A percentile compares a stretch with the other conserved stretches of the same genome.
phyloP scores from a whole-genome alignment of 2,329 filamentous ascomycete species.

The Phyllosticta paracitricarpa region DNA sequence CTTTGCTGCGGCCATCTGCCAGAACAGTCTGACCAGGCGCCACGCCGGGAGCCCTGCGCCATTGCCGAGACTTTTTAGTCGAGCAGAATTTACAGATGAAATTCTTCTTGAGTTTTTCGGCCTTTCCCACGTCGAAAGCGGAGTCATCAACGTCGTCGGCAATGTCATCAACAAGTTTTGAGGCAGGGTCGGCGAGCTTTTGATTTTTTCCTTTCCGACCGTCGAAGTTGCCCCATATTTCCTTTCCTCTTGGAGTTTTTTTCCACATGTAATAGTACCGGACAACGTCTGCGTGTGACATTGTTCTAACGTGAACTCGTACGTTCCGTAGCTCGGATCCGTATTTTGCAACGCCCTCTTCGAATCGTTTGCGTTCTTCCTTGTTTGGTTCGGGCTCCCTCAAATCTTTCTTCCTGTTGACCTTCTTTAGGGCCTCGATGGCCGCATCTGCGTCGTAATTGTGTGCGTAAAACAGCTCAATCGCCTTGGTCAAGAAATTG shows the following conservation, averaged over 20 bases:
- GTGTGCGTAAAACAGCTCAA: constrained; percentile 61
- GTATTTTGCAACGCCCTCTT: constrained; percentile 80
- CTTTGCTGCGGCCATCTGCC: constrained; percentile 62
- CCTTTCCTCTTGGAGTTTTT: constrained; percentile 73
- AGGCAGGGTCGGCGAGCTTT: constrained; percentile 52
- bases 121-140: constrained; percentile 86
- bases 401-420: constrained; percentile 59
- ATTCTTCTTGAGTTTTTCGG: constrained; percentile 62
- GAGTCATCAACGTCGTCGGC: constrained; percentile 91
- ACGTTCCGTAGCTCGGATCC: constrained; percentile 83
- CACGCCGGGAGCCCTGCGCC: constrained; percentile 78
- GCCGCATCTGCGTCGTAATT: constrained; percentile 64
- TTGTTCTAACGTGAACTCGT: constrained; percentile 74
- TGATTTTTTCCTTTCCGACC: constrained; percentile 88
- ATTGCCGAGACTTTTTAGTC: constrained; percentile 71
- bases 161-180: constrained; percentile 81
- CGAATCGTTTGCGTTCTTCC: constrained; percentile 78
- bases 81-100: constrained; percentile 94
- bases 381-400: constrained; percentile 75
- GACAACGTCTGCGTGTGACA: constrained; percentile 70
- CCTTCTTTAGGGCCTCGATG: constrained; percentile 56
- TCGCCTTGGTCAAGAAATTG: constrained; percentile 77
- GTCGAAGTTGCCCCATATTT: constrained; percentile 83
- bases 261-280: constrained; percentile 98
- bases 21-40: constrained; percentile 60